A percentile compares a stretch with the other conserved stretches of the same genome.
phyloP scores from a whole-genome alignment of 805 yeast species.

The Metschnikowia colocasiae region DNA sequence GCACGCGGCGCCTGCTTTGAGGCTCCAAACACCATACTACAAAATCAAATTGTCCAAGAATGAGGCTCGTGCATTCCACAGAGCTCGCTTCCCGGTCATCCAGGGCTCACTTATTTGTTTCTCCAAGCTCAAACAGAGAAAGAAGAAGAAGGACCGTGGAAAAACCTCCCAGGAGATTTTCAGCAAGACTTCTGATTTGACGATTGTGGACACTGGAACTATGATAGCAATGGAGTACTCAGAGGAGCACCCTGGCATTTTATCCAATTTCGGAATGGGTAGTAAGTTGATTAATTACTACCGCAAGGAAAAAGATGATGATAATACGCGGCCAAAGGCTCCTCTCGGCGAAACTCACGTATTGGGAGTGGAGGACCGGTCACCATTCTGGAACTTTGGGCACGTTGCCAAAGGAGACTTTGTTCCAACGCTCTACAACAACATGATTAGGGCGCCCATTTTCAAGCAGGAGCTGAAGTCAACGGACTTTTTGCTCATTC shows the following conservation, averaged over 20 bases:
- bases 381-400: constrained; percentile 98
- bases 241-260: constrained; percentile 79
- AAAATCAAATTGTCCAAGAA: constrained; percentile 67
- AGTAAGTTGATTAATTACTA: constrained; percentile 90
- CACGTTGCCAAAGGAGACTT: constrained; percentile 91
- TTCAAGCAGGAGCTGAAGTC: constrained; percentile 75
- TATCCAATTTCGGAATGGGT: constrained; percentile 94
- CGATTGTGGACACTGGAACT: constrained; percentile 78
- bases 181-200: constrained; percentile 65
- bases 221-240: constrained; percentile 81
- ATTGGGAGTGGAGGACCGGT: constrained; percentile 90
- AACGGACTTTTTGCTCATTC: constrained; percentile 79
- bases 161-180: constrained; percentile 74
- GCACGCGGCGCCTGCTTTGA: constrained; percentile 82
- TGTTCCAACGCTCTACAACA: constrained; percentile 90
- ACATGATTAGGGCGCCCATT: constrained; percentile 88
- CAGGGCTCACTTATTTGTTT: constrained; percentile 77
- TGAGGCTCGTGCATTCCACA: constrained; percentile 74
- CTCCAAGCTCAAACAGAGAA: constrained; percentile 69
- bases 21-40: constrained; percentile 88
- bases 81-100: constrained; percentile 69
- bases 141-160: constrained; percentile 86
- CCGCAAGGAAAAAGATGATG: constrained; percentile 77
- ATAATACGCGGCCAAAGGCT: constrained; percentile 79
- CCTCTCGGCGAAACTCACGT: constrained; percentile 94